Evolutionary conservation across 164 flowering plant species (phyloP), one percentile per base, ranked within the genome.

Genomic region (Piper longum): DNA sequence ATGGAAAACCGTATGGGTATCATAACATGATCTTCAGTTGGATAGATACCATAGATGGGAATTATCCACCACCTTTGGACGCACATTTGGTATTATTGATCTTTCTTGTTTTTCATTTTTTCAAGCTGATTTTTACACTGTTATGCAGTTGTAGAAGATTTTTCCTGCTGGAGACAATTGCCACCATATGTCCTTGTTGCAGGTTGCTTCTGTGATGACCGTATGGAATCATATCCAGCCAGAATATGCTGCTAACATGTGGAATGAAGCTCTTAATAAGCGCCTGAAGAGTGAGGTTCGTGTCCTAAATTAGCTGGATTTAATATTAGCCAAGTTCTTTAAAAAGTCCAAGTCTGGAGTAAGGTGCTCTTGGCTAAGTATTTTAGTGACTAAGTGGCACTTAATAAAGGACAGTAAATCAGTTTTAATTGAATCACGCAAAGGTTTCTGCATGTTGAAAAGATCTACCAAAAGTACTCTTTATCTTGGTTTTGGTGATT

Each of bases 231-330:
- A 86, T 14, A 67, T 92, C 52, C 85, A 83, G 69, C 98, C 98
- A 52, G 83, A 71, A 45, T 89, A 87, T 80, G 95, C 96, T 68
- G 87, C 95, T 62, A 92, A 87, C 72, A 72, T 92, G 83, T 92
- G 96, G 98, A 92, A 89, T 69, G 98, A 92, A 83, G 98, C 98
- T 60, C 75, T 92, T 74, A 92, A 92, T 84, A 89, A 79, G 75
- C 75, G 98, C 56, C 96, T 92, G 65, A 96, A 89, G 61, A 92
- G 95, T 40, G 19, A 86, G 95, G 98, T 87, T 48, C 43, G 56
- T 36, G 18, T 36, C n/a, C 13, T 16, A 54, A 40, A 48, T 45
- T 36, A 16, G 4, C 18, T 36, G 7, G 26, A 3, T 9, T 43
- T 45, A 13, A 3, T 17, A 45, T 6, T 3, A 45, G 56, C 44